Evolutionary conservation across 495 filamentous ascomycete species (phyloP).

Genomic region (Chlorociboria aeruginascens): DNA sequence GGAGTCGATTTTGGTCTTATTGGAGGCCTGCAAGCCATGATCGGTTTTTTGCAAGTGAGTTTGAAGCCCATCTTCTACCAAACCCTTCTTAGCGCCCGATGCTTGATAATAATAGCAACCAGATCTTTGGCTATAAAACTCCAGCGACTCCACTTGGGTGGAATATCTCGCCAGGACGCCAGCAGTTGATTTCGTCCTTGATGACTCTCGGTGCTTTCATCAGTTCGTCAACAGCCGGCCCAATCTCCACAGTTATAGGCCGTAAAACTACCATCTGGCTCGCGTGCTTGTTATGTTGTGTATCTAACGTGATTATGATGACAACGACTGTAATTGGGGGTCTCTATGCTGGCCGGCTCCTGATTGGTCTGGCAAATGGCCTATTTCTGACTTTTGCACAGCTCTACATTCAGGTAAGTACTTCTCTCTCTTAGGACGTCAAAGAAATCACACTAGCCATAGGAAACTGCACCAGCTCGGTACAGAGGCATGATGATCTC

Average conservation of each 20-base stretch:
- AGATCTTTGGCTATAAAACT: slow-evolving; percentile 25
- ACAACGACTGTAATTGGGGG: slow-evolving; percentile 37
- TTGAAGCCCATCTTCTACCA: slow-evolving; percentile 20
- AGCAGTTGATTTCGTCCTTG: slow-evolving; percentile 44
- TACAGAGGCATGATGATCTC: slow-evolving; percentile 12
- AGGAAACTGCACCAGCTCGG: slow-evolving; percentile 23
- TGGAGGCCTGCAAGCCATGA: slow-evolving; percentile 49
- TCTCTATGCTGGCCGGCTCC: slow-evolving; percentile 41
- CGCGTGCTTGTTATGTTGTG: slow-evolving; percentile 34
- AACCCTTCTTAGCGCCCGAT: not conserved
- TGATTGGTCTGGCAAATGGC: slow-evolving; percentile 45
- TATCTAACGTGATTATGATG: slow-evolving; percentile 47
- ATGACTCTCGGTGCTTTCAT: slow-evolving; percentile 52
- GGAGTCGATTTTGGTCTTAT: slow-evolving; percentile 51
- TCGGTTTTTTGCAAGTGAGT: slow-evolving; percentile 35
- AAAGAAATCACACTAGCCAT: not conserved
- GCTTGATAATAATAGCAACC: not conserved
- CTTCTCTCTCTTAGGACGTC: not conserved
- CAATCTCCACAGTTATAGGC: slow-evolving; percentile 34
- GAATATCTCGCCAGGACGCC: slow-evolving; percentile 39
- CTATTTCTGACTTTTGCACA: slow-evolving; percentile 49
- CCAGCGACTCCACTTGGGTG: slow-evolving; percentile 34
- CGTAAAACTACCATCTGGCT: slow-evolving; percentile 36
- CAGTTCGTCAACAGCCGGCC: slow-evolving; percentile 37
- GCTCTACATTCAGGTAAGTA: slow-evolving; percentile 36